phyloP scores from a whole-genome alignment of 192 early-diverging fungal genomes.

The Dissophora ornata region DNA sequence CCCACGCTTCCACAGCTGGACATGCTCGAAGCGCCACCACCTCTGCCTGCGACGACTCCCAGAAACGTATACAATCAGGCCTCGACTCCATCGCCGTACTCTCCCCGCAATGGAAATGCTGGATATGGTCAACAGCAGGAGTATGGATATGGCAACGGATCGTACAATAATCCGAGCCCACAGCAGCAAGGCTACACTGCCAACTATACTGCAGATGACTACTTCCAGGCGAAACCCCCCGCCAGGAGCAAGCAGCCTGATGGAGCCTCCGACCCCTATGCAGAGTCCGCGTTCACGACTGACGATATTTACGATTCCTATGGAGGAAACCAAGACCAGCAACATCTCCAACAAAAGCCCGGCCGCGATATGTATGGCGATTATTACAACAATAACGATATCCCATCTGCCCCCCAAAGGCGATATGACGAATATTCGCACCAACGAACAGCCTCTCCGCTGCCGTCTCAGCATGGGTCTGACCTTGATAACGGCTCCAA shows the following conservation, averaged over 20 bases:
- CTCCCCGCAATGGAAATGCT: neutral
- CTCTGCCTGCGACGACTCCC: slow-evolving; percentile 12
- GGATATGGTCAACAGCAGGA: slow-evolving; percentile 17
- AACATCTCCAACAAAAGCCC: slow-evolving; percentile 19
- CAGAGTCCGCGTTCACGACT: slow-evolving; percentile 31
- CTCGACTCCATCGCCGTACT: neutral
- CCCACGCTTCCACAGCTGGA: slow-evolving; percentile 43
- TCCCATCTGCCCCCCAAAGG: neutral
- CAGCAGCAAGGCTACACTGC: slow-evolving; percentile 24
- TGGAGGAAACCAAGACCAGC: slow-evolving; percentile 17
- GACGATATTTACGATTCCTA: slow-evolving; percentile 29
- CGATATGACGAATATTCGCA: slow-evolving; percentile 12
- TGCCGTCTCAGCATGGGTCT: slow-evolving; percentile 41
- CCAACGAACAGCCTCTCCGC: slow-evolving; percentile 23
- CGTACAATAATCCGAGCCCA: slow-evolving; percentile 15
- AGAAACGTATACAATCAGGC: slow-evolving; percentile 14
- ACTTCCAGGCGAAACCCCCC: slow-evolving; percentile 41
- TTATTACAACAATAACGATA: slow-evolving; percentile 3
- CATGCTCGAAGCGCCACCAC: slow-evolving; percentile 10
- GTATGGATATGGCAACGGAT: slow-evolving; percentile 12
- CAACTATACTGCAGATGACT: slow-evolving; percentile 28
- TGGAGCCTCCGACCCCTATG: slow-evolving; percentile 30
- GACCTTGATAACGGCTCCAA: slow-evolving; percentile 31
- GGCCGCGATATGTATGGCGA: slow-evolving; percentile 15
- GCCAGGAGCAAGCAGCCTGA: neutral